Evolutionary conservation across 1,284 basidiomycete species (phyloP).

Genomic region (Heterobasidion occidentale): DNA sequence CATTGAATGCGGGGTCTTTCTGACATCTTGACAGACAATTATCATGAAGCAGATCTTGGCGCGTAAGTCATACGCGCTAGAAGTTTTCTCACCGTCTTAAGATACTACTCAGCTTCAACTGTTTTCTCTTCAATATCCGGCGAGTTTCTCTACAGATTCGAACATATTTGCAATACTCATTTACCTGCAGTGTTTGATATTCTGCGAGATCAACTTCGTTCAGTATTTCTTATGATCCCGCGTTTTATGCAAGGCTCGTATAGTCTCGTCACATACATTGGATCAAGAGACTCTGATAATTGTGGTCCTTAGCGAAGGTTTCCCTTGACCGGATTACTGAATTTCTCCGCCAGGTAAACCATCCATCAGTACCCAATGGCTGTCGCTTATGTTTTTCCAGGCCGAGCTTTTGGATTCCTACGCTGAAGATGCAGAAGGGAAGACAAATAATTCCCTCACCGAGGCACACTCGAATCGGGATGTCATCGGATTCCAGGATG

Average conservation of each 20-base stretch:
- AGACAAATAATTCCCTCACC: conserved; percentile 8
- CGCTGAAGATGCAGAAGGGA: conserved; percentile 19
- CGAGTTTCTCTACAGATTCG: background rate
- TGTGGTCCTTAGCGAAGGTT: conserved; percentile 30
- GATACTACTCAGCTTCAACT: conserved; percentile 19
- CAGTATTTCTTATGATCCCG: conserved; percentile 24
- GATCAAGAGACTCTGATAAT: too few species aligned
- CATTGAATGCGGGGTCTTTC: background rate
- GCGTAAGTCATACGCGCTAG: conserved; percentile 12
- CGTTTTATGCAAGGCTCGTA: conserved; percentile 20
- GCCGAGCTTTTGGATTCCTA: conserved; percentile 44
- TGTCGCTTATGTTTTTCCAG: conserved; percentile 13
- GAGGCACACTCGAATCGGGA: conserved; percentile 15
- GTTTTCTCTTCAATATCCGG: conserved; percentile 33
- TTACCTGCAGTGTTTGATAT: conserved; percentile 25
- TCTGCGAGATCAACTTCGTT: conserved; percentile 23
- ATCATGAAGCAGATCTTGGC: conserved; percentile 24
- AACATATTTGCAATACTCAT: too few species aligned
- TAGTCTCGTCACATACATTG: too few species aligned
- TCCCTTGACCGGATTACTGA: conserved; percentile 38
- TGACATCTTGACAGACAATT: conserved; percentile 19
- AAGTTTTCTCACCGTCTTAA: too few species aligned
- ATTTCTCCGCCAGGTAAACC: conserved; percentile 33
- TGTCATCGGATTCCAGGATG: conserved; percentile 31
- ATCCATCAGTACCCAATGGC: too few species aligned